Base-by-base conservation (phyloP, 441 rosid species). In the Croton laevigatus region DNA sequence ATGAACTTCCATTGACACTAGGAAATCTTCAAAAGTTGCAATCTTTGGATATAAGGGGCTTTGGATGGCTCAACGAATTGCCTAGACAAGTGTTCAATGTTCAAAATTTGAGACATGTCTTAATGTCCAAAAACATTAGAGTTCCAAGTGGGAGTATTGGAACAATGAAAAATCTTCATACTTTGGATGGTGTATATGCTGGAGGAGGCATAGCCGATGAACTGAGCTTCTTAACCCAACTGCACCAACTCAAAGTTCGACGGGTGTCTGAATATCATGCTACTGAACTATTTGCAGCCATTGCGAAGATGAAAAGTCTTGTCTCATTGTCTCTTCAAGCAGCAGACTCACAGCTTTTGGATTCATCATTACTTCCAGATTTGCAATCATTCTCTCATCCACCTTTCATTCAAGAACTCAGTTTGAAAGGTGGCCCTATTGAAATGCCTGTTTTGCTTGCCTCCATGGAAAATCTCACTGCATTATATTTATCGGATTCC, bases 381-480 rank as follows among this genome's bases (percentile, higher is more conserved):
- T 27, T 59, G 46, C 59, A 59, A 69, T 12, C 4, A 48, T 69
- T 69, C 49, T 59, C 61, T 10, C 69, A 69, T 66, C 72, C 69
- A 11, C 59, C 72, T 8, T 65, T 76, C 45, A 36, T 76, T 67
- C 69, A 45, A 49, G 65, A 66, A 23, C 52, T 71, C 10, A 2
- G 0, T n/a, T 55, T 66, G 46, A 0, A 0, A 0, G 69, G 75
- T 20, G 57, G 57, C 34, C 58, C 71, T 16, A 40, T 12, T 61
- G 72, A 76, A 64, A 71, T 71, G 40, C 75, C 79, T 13, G 34
- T 0, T 1, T 76, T 75, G 75, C 20, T 76, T 44, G 40, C 68
- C 32, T 61, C 69, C 53, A 71, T 71, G 62, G 51, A 61, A 37
- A 66, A 60, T 59, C 72, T 71, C 49, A 66, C 37, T 3, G 22